Evolutionary conservation across 371 early-diverging fungal species (phyloP), one percentile per base, ranked within the genome.

Genomic region (Smittium culicis): DNA sequence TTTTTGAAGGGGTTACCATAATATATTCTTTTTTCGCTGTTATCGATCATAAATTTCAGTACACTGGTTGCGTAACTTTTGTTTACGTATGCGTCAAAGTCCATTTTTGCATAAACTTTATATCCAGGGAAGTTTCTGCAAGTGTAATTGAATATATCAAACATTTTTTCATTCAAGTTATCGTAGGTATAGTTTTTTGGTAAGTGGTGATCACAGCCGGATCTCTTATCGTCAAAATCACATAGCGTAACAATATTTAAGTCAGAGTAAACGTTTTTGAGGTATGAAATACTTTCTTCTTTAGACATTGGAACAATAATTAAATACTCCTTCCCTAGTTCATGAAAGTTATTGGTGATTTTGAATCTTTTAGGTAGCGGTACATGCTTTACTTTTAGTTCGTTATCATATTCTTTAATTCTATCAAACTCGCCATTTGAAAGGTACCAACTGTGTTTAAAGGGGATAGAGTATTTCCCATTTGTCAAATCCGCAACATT

Each of bases 271-370:
- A 62, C 34, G 30, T 62, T 62, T 29, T 62, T 62, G 24, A 62
- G 20, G 24, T 11, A 62, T 14, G 2, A 3, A 24, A 62, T 62
- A 35, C 62, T 62, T 32, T 62, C 62, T 35, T 5, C 2, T 30
- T 62, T 62, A 34, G 34, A 32, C 16, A 59, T 31, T 59, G 60
- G 60, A 59, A 59, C 60, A 5, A 59, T 25, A 16, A 59, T 59
- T 5, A 59, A n/a, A 31, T 59, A 59, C 20, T 45, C n/a, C n/a
- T n/a, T n/a, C n/a, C n/a, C n/a, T n/a, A n/a, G n/a, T n/a, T n/a
- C n/a, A n/a, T n/a, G n/a, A n/a, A n/a, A n/a, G n/a, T n/a, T n/a
- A n/a, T n/a, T n/a, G n/a, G n/a, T n/a, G n/a, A n/a, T n/a, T n/a
- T n/a, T n/a, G n/a, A n/a, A n/a, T n/a, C n/a, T n/a, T n/a, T n/a